These are phyloP conservation scores for Hyphodiscus hymeniophilus DNA, from an alignment of 495 filamentous ascomycete species.

Conservation along the genomic window DNA sequence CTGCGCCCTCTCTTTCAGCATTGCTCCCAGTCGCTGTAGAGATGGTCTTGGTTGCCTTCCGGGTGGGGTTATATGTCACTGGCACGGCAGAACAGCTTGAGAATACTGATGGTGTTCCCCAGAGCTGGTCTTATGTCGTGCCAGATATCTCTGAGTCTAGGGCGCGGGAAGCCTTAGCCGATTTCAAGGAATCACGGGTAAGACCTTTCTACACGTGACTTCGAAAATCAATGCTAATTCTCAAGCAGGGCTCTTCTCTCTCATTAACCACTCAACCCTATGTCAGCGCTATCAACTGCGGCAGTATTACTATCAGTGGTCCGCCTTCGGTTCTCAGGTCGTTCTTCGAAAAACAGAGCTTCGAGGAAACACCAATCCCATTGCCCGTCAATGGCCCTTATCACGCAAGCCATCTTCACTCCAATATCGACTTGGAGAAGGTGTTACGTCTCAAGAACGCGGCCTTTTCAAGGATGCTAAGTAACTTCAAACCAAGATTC, in stretches of 20 bases:
- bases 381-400: constrained; percentile 74
- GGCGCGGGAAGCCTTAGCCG: constrained; percentile 30
- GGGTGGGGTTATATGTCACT: constrained; percentile 55
- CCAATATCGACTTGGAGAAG: constrained; percentile 47
- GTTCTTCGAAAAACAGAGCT: constrained; percentile 48
- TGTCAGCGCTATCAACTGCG: constrained; percentile 63
- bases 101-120: constrained; percentile 37
- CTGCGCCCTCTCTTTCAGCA: constrained; percentile 56
- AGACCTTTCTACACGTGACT: constrained; percentile 2
- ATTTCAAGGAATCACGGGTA: constrained; percentile 45
- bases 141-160: constrained; percentile 36
- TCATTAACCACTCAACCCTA: constrained; percentile 49
- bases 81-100: constrained; percentile 40
- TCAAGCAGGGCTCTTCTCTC: not conserved
- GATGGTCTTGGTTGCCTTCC: constrained; percentile 63
- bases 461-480: constrained; percentile 30
- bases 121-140: constrained; percentile 50
- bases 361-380: constrained; percentile 45
- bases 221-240: constrained; percentile 9
- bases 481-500: constrained; percentile 39
- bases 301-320: constrained; percentile 70
- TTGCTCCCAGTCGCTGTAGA: constrained; percentile 62
- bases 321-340: constrained; percentile 55
- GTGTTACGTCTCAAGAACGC: constrained; percentile 43
- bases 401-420: constrained; percentile 69